Evolutionary conservation across 2,329 filamentous ascomycete species (phyloP).

Genomic region (Beauveria australis): DNA sequence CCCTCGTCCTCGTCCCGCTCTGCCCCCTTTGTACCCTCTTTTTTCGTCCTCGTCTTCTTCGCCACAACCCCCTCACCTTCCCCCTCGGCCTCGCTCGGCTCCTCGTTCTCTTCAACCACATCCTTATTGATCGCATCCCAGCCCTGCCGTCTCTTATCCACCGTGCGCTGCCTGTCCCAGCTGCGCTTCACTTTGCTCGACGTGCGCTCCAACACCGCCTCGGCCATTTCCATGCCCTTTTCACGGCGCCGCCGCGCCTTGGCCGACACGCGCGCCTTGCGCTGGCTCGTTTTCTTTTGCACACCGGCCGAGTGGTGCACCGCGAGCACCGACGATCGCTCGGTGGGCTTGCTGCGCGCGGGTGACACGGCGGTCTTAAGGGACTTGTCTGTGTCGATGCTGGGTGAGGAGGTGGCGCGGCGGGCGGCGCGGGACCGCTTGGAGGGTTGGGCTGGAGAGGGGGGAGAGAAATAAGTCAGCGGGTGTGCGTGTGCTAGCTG

Average conservation of each 20-base stretch:
- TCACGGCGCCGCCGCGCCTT: conserved; percentile 49
- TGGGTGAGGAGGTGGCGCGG: conserved; percentile 62
- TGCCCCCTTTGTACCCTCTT: conserved; percentile 15
- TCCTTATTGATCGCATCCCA: conserved; percentile 53
- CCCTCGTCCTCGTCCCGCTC: conserved; percentile 14
- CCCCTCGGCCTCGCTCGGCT: conserved; percentile 15
- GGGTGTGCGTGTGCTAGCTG: background rate
- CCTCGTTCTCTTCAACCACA: conserved; percentile 18
- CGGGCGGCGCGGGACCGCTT: conserved; percentile 67
- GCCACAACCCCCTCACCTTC: conserved; percentile 18
- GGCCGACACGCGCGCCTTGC: conserved; percentile 46
- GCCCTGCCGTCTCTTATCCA: conserved; percentile 41
- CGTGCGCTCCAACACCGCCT: conserved; percentile 51
- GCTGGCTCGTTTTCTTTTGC: conserved; percentile 53
- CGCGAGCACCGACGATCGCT: conserved; percentile 59
- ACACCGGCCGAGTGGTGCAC: conserved; percentile 61
- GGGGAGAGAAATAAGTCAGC: background rate
- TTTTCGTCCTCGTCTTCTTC: conserved; percentile 16
- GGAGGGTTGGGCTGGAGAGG: conserved; percentile 42
- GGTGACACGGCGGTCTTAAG: conserved; percentile 52
- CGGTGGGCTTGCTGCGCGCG: conserved; percentile 22
- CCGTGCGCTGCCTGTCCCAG: conserved; percentile 36
- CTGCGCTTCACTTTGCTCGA: conserved; percentile 48
- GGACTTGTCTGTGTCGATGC: conserved; percentile 64
- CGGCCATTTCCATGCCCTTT: conserved; percentile 49